Conservation (phyloP, 1,284 basidiomycete genomes). For the Thecaphora thlaspeos region DNA sequence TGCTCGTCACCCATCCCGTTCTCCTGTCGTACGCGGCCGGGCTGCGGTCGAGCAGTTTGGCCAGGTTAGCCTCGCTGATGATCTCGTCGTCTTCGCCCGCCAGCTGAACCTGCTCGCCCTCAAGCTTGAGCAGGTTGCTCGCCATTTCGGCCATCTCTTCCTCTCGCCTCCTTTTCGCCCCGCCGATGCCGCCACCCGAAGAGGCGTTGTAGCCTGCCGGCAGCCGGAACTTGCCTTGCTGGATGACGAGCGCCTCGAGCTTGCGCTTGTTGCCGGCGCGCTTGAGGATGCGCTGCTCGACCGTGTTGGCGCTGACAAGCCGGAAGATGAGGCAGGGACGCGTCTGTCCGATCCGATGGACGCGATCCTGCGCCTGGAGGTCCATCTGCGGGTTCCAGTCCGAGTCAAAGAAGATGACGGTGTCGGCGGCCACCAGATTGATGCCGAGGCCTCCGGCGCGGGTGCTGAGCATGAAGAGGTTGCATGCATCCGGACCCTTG, state of each 20-base stretch:
- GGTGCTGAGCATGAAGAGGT: conserved; percentile 82
- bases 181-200: conserved; percentile 70
- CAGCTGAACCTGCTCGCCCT: conserved; percentile 86
- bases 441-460: conserved; percentile 95
- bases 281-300: conserved; percentile 95
- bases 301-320: conserved; percentile 95
- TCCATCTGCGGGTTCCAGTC: conserved; percentile 63
- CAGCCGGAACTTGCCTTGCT: conserved; percentile 78
- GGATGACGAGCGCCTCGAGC: conserved; percentile 90
- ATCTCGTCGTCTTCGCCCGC: conserved; percentile 75
- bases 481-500: conserved; percentile 72
- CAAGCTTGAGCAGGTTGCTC: conserved; percentile 70
- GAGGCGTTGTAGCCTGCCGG: conserved; percentile 16
- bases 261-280: conserved; percentile 95
- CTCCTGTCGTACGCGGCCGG: conserved; percentile 75
- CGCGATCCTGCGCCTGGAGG: conserved; percentile 78
- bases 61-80: conserved; percentile 74
- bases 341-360: conserved; percentile 99
- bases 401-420: conserved; percentile 86
- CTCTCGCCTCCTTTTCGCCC: conserved; percentile 59
- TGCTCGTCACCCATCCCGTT: conserved; percentile 69
- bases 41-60: conserved; percentile 76
- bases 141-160: conserved; percentile 59
- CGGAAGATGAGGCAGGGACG: conserved; percentile 94
- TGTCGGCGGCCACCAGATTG: conserved; percentile 97